Evolutionary conservation across 176 grass and related monocot genomes (phyloP), one percentile per base, ranked within the genome.

Genomic region (Pontederia crassipes): DNA sequence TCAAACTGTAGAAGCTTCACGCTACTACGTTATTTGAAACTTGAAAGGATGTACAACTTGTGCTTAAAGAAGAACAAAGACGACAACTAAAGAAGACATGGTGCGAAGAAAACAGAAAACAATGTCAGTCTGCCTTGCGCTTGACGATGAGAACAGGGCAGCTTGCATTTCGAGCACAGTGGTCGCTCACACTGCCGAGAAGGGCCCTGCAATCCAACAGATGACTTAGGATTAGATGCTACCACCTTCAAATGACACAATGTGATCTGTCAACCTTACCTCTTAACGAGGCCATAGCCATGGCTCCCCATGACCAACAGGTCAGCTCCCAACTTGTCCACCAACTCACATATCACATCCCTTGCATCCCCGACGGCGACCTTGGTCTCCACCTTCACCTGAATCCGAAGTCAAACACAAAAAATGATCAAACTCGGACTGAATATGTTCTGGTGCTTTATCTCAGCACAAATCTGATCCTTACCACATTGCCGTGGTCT

Each of bases 141-240:
- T 81, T 81, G 54, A 81, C 78, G 11, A 81, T 71, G 15, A 86
- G 61, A 8, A 86, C 70, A 7, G 83, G 83, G 78, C 83, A 86
- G 6, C 77, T 86, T 45, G 64, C 80, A 52, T 81, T 74, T 53
- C 77, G 83, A 3, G 83, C 83, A 59, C 83, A 86, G 60, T 86
- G 66, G 50, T 74, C 80, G 70, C 83, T 86, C 15, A 86, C 83
- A 45, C 83, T 81, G 45, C 83, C 83, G 11, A 86, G 72, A 26
- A 86, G 77, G 0, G 78, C 49, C 78, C 83, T 86, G 61, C 17
- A 58, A 24, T 24, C 20, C 20, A 24, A 24, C 20, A 24, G 20
- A 24, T 24, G 20, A 24, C 20, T 24, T 24, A 1, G 40, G 54
- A 15, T 61, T 45, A 24, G 20, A 24, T 24, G 20, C 20, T 24